A percentile compares a stretch with the other conserved stretches of the same genome.
Evolutionary conservation across 768 basidiomycete genomes (phyloP).

Genomic region (Podaxis sp.): DNA sequence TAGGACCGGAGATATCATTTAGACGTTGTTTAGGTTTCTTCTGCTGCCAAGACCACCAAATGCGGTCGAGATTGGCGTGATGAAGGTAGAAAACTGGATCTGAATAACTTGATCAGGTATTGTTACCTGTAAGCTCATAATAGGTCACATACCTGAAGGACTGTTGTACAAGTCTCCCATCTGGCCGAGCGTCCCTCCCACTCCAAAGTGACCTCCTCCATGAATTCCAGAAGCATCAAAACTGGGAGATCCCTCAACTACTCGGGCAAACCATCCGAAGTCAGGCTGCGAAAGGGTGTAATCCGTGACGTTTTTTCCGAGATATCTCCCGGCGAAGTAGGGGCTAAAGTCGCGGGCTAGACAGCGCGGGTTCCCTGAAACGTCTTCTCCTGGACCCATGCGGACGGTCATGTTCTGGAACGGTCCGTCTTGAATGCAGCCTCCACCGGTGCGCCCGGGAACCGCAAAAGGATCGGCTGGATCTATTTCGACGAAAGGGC

Average conservation of each 20-base stretch:
- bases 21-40: constrained; percentile 9
- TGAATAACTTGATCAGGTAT: neutral
- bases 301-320: constrained; percentile 16
- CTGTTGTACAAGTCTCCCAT: neutral
- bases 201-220: neutral
- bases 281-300: constrained; percentile 16
- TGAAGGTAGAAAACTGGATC: neutral
- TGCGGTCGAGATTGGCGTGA: neutral
- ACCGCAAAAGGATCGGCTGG: neutral
- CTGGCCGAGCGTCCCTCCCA: neutral
- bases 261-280: constrained; percentile 19
- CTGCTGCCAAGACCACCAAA: neutral
- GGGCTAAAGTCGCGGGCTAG: constrained; percentile 20
- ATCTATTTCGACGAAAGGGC: neutral
- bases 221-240: neutral
- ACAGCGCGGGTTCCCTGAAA: constrained; percentile 20
- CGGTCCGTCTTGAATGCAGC: neutral
- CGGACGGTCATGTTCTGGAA: neutral
- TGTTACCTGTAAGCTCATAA: neutral
- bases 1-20: constrained; percentile 24
- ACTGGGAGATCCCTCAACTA: constrained; percentile 18
- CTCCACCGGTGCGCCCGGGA: neutral
- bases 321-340: constrained; percentile 18
- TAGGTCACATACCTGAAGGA: neutral
- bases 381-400: neutral